Evolutionary conservation across 345 rosid genomes (phyloP).

Genomic region (Dipteronia dyeriana): DNA sequence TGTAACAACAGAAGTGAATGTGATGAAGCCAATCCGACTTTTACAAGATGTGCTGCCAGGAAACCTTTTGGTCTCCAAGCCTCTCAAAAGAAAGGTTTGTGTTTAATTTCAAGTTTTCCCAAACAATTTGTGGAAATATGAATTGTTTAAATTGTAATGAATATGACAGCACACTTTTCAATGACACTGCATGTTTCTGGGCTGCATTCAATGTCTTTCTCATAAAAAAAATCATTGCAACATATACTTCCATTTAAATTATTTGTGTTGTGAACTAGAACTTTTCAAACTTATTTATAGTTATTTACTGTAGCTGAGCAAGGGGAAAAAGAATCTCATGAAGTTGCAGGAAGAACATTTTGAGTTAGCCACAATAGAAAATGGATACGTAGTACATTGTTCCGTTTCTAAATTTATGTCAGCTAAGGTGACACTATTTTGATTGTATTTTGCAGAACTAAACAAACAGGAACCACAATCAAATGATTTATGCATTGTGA

Average conservation of each 20-base stretch:
- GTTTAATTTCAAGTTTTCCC: neutral
- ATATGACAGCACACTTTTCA: neutral
- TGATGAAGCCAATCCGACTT: constrained; percentile 21
- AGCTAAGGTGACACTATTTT: constrained; percentile 4
- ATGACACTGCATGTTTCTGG: neutral
- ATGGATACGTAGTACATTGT: neutral
- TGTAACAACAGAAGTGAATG: constrained; percentile 23
- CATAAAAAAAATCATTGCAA: neutral
- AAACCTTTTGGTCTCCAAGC: constrained; percentile 16
- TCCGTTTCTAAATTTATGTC: constrained; percentile 9
- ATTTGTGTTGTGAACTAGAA: constrained; percentile 1
- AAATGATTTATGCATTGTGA: constrained; percentile 40
- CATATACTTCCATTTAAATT: constrained; percentile 4
- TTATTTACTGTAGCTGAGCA: neutral
- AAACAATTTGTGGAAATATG: neutral
- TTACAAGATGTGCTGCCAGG: constrained; percentile 16
- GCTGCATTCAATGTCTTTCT: neutral
- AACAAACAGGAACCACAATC: constrained; percentile 34
- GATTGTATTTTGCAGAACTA: constrained; percentile 51
- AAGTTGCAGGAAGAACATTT: constrained; percentile 4
- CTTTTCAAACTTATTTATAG: neutral
- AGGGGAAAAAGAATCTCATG: neutral
- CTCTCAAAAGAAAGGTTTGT: constrained; percentile 37
- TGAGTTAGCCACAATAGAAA: constrained; percentile 5
- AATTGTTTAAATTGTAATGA: neutral